Evolutionary conservation across 257 asterid genomes (phyloP), one percentile per base, ranked within the genome.

Genomic region (Solanum sejunctum): DNA sequence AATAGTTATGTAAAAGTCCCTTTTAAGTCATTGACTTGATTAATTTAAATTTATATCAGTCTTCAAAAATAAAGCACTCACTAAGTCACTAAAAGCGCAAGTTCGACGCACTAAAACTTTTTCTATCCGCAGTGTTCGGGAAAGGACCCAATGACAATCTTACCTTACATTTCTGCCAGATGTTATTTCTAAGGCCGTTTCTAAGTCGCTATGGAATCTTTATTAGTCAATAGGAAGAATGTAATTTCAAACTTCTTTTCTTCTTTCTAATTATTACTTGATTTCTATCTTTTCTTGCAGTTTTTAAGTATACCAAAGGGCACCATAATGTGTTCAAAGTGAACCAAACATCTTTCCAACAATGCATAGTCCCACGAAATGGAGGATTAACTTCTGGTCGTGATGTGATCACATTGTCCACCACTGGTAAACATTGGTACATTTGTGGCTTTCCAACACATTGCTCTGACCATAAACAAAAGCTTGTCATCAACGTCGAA

Each of bases 361-460:
- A 28, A 3, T 86, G 88, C 80, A 15, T 57, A 18, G 3, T 7
- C 6, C 21, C 84, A 45, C n/a, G 36, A 20, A 32, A 17, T 52
- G 52, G 13, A 17, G 83, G 83, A 16, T 32, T 82, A 57, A 71
- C 84, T 72, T 9, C 55, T 54, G 89, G 89, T 5, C 4, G 70
- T 12, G 89, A 87, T 49, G 52, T 32, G 11, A 49, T 84, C 0
- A 21, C 83, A 8, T 86, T 87, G 10, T 32, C 85, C 6, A 5
- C 80, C 0, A 56, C 87, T 8, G 89, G 89, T 26, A 70, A 49
- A 47, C 84, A 80, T 43, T 87, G 89, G 89, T 87, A 87, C 83
- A 71, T 87, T 45, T 84, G 89, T 70, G 87, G 84, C 17, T 5
- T 87, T 8, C 3, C 43, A 5, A 17, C 32, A 17, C 89, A 87